Evolutionary conservation across 805 yeast species (phyloP), one percentile per base, ranked within the genome.

Genomic region (Nakazawaea ernobii): DNA sequence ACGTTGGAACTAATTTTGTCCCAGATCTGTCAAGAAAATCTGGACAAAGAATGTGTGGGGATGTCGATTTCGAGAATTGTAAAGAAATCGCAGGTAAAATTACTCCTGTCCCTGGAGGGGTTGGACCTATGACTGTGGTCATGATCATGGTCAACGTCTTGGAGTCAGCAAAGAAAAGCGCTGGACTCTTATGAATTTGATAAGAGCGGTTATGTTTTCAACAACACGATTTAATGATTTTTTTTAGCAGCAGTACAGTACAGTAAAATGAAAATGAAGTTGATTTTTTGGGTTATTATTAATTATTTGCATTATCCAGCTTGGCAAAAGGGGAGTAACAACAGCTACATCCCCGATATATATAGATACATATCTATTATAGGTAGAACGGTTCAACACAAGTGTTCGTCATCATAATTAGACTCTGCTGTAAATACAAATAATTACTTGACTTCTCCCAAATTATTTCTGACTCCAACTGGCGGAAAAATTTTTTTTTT

Each of bases 81-180:
- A 66, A 69, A 45, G 65, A 69, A 35, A 76, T 71, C 53, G 82
- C 90, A 4, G 71, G 82, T 7, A 73, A 74, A 56, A 71, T 86
- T 53, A 86, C 95, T n/a, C 95, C 95, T 8, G 95, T 86, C 49
- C 95, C 95, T 45, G 95, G 95, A 62, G 95, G 95, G 55, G 95
- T 86, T 53, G 95, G 95, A 45, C 95, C 95, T 60, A 86, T 86
- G 95, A 86, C 95, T 11, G 92, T 86, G 40, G 94, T 94, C 27
- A 82, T 83, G 80, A 70, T 86, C 48, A 77, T 84, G 63, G 80
- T 80, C 54, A 86, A 86, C 62, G 90, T 86, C 28, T 69, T 81
- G 35, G 66, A 71, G 47, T 84, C 91, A 44, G 91, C 94, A 35
- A 74, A 81, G 61, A 70, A 73, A 52, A 71, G 57, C 27, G 39